Evolutionary conservation across 2,329 filamentous ascomycete genomes (phyloP), one percentile per base, ranked within the genome.

Genomic region (Exophiala viscosa): DNA sequence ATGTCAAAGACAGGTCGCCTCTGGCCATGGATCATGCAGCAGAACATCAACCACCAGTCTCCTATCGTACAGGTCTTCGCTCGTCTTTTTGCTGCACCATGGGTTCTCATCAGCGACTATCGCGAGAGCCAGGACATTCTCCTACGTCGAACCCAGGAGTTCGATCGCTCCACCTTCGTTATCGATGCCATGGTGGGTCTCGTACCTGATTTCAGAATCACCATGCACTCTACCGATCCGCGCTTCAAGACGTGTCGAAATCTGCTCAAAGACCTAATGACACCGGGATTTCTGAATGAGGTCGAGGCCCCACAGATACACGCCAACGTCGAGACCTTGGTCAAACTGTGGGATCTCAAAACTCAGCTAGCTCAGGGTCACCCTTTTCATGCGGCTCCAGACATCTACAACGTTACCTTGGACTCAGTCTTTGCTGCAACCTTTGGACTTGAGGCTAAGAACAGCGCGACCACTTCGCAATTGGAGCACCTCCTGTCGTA

Each of bases 21-120:
- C 18, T n/a, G 15, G 18, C n/a, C 18, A 8, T 44, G 41, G 41
- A n/a, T 28, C 14, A 23, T 11, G n/a, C 14, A 23, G n/a, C 33
- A 17, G 17, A 45, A 63, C 1, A 48, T 52, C n/a, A 62, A 63
- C 11, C 65, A 70, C 44, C 56, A 70, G 7, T 69, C 69, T 11
- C 73, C 75, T 0, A 67, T 80, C 50, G 62, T 72, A 3, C 78
- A 81, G 58, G 63, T 74, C 4, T 80, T 79, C 60, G 61, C 78
- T 47, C 63, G 65, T 5, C 76, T 76, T 1, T 66, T 76, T 14
- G 55, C 59, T 1, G 66, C 65, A 23, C 78, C 76, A 1, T 69
- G 67, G 60, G 65, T 80, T 0, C 48, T 80, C 3, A 55, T 80
- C 5, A 41, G 23, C 13, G 60, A 64, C 33, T 49, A 50, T 34